phyloP scores from a whole-genome alignment of 495 filamentous ascomycete genomes.

The Chaetomium cochliodes region DNA sequence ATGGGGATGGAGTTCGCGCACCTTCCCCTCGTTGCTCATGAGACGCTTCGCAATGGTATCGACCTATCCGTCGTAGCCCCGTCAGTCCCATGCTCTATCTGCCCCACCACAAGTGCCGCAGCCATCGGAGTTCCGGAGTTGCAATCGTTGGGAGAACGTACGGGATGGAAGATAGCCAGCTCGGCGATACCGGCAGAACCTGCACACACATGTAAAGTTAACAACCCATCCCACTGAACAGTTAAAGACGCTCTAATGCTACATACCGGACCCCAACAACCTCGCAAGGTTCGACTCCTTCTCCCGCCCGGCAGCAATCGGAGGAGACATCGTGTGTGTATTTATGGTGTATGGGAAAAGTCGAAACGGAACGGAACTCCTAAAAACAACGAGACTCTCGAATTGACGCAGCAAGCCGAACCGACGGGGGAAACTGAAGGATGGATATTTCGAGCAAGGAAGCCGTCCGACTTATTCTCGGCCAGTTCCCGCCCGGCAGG shows the following conservation, averaged over 20 bases:
- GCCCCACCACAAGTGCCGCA: constrained; percentile 10
- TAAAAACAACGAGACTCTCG: background rate
- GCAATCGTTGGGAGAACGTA: constrained; percentile 45
- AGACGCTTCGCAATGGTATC: constrained; percentile 98
- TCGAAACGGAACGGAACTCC: constrained; percentile 5
- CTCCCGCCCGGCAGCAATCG: constrained; percentile 58
- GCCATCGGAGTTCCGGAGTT: constrained; percentile 17
- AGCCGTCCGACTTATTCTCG: constrained; percentile 17
- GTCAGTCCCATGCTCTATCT: constrained; percentile 20
- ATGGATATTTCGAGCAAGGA: background rate
- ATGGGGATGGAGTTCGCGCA: constrained; percentile 30
- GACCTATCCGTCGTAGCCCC: constrained; percentile 59
- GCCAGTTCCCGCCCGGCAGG: constrained; percentile 14
- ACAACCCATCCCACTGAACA: background rate
- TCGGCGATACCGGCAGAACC: constrained; percentile 95
- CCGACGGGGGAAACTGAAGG: constrained; percentile 6
- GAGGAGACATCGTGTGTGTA: constrained; percentile 48
- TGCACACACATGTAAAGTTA: constrained; percentile 35
- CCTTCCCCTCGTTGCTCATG: constrained; percentile 93
- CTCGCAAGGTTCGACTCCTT: constrained; percentile 87
- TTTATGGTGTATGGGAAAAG: background rate
- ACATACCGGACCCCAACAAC: constrained; percentile 84
- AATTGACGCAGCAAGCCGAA: constrained; percentile 3
- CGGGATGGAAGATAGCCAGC: constrained; percentile 93
- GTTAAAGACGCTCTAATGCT: background rate